Percentiles rank a stretch among this genome's conserved stretches.
phyloP scores from a whole-genome alignment of 2,329 filamentous ascomycete species.

The Xylariaceae sp. region DNA sequence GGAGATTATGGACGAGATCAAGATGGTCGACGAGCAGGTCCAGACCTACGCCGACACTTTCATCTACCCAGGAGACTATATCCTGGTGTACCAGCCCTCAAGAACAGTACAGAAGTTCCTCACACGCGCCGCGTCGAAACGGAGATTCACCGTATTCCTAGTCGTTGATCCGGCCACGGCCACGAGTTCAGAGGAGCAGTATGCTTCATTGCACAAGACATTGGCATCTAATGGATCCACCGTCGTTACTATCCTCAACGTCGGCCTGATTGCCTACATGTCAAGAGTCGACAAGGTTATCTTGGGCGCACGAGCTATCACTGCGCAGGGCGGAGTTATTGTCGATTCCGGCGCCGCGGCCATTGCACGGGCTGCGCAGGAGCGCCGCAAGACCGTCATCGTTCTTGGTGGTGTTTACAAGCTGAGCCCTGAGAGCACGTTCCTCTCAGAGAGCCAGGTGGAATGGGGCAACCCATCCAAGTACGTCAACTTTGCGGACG shows the following conservation, averaged over 20 bases:
- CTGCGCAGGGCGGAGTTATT: slow-evolving; percentile 81
- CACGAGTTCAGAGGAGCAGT: slow-evolving; percentile 36
- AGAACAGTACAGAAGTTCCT: slow-evolving; percentile 86
- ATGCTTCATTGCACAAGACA: slow-evolving; percentile 65
- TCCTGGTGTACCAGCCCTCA: slow-evolving; percentile 83
- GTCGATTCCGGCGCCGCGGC: slow-evolving; percentile 77
- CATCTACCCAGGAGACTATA: slow-evolving; percentile 88
- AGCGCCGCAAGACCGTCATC: slow-evolving; percentile 77
- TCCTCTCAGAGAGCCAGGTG: slow-evolving; percentile 73
- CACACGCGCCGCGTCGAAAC: slow-evolving; percentile 77
- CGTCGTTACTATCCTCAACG: slow-evolving; percentile 79
- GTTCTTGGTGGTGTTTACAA: slow-evolving; percentile 91
- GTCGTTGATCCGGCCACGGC: slow-evolving; percentile 56
- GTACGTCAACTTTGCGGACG: slow-evolving; percentile 73
- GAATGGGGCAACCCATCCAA: slow-evolving; percentile 80
- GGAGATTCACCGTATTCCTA: slow-evolving; percentile 87
- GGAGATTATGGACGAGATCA: slow-evolving; percentile 93
- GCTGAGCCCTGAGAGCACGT: slow-evolving; percentile 82
- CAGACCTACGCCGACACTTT: slow-evolving; percentile 82
- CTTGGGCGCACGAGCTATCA: slow-evolving; percentile 77
- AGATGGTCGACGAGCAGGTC: slow-evolving; percentile 89
- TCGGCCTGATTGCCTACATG: slow-evolving; percentile 88
- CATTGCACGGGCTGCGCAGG: slow-evolving; percentile 78
- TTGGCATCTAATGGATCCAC: slow-evolving; percentile 72
- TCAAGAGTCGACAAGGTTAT: slow-evolving; percentile 93